These are phyloP conservation scores for Oidiodendron maius DNA, from an alignment of 495 filamentous ascomycete species.

Conservation along the genomic window DNA sequence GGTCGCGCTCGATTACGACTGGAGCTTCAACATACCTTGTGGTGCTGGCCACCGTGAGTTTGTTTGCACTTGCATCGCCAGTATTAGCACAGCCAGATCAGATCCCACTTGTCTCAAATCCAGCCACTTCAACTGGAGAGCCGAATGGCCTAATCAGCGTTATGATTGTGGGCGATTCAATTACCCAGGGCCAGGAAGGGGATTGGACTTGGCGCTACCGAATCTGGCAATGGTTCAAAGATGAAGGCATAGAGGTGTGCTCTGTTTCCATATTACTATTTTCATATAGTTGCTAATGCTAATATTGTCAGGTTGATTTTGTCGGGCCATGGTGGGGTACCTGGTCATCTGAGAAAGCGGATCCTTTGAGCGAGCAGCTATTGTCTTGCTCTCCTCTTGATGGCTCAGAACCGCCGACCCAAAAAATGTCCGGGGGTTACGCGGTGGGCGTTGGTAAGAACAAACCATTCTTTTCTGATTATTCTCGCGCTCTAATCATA, in stretches of 20 bases:
- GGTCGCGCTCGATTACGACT: too few species aligned
- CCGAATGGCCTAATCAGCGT: too few species aligned
- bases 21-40: too few species aligned
- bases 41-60: too few species aligned
- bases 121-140: too few species aligned
- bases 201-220: conserved; percentile 35
- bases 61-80: too few species aligned
- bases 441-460: conserved; percentile 14
- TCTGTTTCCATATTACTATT: neutral
- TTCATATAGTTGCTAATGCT: neutral
- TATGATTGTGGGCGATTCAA: conserved; percentile 33
- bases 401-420: too few species aligned
- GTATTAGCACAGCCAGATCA: too few species aligned
- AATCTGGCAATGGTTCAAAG: conserved; percentile 27
- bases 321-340: conserved; percentile 33
- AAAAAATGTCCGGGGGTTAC: conserved; percentile 13
- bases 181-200: conserved; percentile 31
- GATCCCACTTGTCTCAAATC: too few species aligned
- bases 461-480: neutral
- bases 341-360: conserved; percentile 16
- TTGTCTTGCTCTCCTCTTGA: too few species aligned
- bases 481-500: too few species aligned
- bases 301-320: conserved; percentile 12
- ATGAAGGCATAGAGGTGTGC: conserved; percentile 12
- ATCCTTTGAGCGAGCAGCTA: too few species aligned